Percentiles rank a stretch among this genome's conserved stretches.
Conservation (phyloP, 768 basidiomycete species). For the Hydnum rufescens region DNA sequence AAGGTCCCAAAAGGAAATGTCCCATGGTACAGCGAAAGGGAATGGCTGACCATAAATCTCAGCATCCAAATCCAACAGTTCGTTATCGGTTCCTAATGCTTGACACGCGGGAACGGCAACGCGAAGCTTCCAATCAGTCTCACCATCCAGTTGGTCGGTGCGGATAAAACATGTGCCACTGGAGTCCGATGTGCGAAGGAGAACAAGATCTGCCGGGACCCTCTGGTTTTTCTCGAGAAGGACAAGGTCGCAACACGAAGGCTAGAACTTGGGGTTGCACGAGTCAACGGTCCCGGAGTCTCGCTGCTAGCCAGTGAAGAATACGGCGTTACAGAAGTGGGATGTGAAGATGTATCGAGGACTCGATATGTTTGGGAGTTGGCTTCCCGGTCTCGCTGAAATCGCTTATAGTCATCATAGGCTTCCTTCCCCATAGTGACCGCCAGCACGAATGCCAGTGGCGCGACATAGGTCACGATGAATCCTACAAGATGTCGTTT, state of each 20-base stretch:
- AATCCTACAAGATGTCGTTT: constrained; percentile 38
- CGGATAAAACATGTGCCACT: constrained; percentile 93
- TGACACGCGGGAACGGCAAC: constrained; percentile 77
- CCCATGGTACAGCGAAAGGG: constrained; percentile 1
- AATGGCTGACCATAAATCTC: constrained; percentile 59
- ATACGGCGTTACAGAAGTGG: constrained; percentile 4
- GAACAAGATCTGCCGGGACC: constrained; percentile 83
- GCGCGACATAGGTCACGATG: constrained; percentile 88
- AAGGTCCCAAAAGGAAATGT: constrained; percentile 6
- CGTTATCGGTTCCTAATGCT: constrained; percentile 34
- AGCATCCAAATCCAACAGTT: constrained; percentile 46
- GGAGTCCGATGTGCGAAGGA: constrained; percentile 71
- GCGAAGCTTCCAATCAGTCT: constrained; percentile 96
- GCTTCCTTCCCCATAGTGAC: constrained; percentile 99
- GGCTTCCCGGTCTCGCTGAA: constrained; percentile 80
- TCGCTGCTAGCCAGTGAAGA: background rate
- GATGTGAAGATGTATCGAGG: constrained; percentile 30
- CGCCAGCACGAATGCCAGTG: constrained; percentile 81
- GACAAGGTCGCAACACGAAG: constrained; percentile 87
- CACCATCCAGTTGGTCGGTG: constrained; percentile 95
- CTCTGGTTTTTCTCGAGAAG: constrained; percentile 91
- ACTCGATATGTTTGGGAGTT: constrained; percentile 84
- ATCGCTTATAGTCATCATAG: constrained; percentile 91
- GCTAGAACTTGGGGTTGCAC: constrained; percentile 71
- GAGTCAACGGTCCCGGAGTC: constrained; percentile 58